These are phyloP conservation scores for Omphalotus guepiniiformis DNA, from an alignment of 768 basidiomycete species.

Conservation along the genomic window DNA sequence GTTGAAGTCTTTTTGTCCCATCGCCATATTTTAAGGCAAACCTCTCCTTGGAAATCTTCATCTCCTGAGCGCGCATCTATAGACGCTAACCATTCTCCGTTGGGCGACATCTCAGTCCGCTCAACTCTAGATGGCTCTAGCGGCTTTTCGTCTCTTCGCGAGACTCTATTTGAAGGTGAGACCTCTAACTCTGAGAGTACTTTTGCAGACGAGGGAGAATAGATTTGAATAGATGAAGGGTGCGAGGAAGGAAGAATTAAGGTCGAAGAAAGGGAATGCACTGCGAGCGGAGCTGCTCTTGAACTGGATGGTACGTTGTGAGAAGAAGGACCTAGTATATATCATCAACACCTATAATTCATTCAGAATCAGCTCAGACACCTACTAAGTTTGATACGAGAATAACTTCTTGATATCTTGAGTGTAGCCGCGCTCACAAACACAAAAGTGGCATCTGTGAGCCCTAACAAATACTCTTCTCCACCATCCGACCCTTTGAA, in stretches of 20 bases:
- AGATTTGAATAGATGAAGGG: conserved; percentile 91
- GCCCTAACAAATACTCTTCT: conserved; percentile 83
- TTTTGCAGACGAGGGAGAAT: conserved; percentile 66
- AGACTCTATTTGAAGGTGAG: conserved; percentile 88
- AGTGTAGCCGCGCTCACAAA: conserved; percentile 72
- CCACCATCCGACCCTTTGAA: conserved; percentile 47
- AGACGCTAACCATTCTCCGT: conserved; percentile 91
- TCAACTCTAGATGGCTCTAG: conserved; percentile 77
- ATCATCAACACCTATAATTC: conserved; percentile 5
- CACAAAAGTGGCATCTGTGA: conserved; percentile 76
- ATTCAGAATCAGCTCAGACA: conserved; percentile 9
- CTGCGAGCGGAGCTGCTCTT: conserved; percentile 59
- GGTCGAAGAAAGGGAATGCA: conserved; percentile 69
- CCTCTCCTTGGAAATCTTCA: conserved; percentile 58
- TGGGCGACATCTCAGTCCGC: conserved; percentile 55
- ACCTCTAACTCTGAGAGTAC: conserved; percentile 87
- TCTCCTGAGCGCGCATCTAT: conserved; percentile 72
- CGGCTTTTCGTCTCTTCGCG: conserved; percentile 71
- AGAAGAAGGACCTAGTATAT: conserved; percentile 27
- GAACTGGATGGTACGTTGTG: conserved; percentile 29
- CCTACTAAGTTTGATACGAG: conserved; percentile 76
- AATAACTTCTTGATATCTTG: conserved; percentile 66
- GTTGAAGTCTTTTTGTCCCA: conserved; percentile 64
- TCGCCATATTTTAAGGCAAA: conserved; percentile 87
- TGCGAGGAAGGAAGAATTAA: conserved; percentile 91